Evolutionary conservation across 192 early-diverging fungal genomes (phyloP), one percentile per base, ranked within the genome.

Genomic region (Coemansia sp.): DNA sequence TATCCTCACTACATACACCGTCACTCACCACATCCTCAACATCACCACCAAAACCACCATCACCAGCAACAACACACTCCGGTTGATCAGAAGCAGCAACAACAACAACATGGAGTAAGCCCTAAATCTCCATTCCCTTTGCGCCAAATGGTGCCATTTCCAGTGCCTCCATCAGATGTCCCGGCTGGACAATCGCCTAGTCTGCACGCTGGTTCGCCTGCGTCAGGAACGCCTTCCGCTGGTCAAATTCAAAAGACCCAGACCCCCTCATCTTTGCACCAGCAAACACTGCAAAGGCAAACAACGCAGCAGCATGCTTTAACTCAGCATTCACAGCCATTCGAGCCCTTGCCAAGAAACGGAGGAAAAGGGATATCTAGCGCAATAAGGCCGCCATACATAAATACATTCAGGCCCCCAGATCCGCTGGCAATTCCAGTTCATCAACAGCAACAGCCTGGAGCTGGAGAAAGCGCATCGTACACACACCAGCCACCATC

Each of bases 61-160:
- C 63, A n/a, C 21, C 35, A 16, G 26, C 44, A 46, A 46, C 44
- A 46, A 18, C 44, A 20, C 39, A 43, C 55, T 9, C 53, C 58
- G 18, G 44, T 41, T 15, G 56, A 71, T 5, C 64, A 38, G 8
- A 60, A 62, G 16, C 71, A 73, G 26, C 63, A 65, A n/a, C 60
- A 61, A 18, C 71, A 73, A 23, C 58, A 65, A 24, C 60, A 63
- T 44, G 45, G 58, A 3, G 9, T 52, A 43, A 46, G 52, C 7
- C 39, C 44, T 0, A 33, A 61, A 15, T 64, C 69, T 39, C 21
- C 63, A 30, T 33, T 49, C 20, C n/a, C 57, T 4, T 49, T 39
- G 8, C 21, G 68, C 8, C 68, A 64, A 9, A 35, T 45, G 24
- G 33, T 66, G 4, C 63, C 78, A 14, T 76, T 76, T 43, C 59